These are phyloP conservation scores for Serpula lacrymans DNA, from an alignment of 768 basidiomycete genomes.

Conservation along the genomic window DNA sequence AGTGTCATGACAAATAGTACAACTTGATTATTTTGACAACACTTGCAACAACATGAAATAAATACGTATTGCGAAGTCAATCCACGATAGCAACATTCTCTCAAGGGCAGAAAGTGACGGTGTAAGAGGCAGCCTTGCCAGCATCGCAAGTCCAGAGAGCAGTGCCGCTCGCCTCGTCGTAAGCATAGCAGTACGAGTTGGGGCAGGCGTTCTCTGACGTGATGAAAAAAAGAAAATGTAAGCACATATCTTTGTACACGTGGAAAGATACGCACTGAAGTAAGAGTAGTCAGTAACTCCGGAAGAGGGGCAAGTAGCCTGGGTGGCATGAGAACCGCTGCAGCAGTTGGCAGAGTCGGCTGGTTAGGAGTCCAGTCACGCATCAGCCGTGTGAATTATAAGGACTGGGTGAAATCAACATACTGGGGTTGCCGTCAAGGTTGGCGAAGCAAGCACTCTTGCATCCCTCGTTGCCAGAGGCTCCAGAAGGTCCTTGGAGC, in stretches of 20 bases:
- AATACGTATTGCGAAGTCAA: no score
- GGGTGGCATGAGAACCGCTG: conserved; percentile 49
- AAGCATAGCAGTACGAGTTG: conserved; percentile 50
- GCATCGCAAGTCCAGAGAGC: conserved; percentile 45
- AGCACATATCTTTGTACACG: no score
- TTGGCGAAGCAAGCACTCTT: conserved; percentile 46
- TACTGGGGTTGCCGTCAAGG: conserved; percentile 32
- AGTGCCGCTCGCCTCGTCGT: conserved; percentile 43
- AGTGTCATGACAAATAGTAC: no score
- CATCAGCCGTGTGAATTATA: neutral
- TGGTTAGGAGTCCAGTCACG: conserved; percentile 17
- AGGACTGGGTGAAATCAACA: neutral
- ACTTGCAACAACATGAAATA: no score
- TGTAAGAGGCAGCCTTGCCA: conserved; percentile 35
- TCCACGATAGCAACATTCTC: neutral
- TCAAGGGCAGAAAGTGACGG: conserved; percentile 44
- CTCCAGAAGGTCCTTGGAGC: conserved; percentile 51
- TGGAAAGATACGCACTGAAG: conserved; percentile 41
- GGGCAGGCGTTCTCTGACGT: conserved; percentile 43
- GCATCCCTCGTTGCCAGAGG: conserved; percentile 52
- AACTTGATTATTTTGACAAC: no score
- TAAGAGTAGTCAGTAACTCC: conserved; percentile 39
- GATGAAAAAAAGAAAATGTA: no score
- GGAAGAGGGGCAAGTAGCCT: conserved; percentile 53
- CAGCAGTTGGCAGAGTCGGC: conserved; percentile 65